A percentile compares a stretch with the other conserved stretches of the same genome.
These are phyloP conservation scores for Podila clonocystis DNA, from an alignment of 192 early-diverging fungal genomes.

Conservation along the genomic window DNA sequence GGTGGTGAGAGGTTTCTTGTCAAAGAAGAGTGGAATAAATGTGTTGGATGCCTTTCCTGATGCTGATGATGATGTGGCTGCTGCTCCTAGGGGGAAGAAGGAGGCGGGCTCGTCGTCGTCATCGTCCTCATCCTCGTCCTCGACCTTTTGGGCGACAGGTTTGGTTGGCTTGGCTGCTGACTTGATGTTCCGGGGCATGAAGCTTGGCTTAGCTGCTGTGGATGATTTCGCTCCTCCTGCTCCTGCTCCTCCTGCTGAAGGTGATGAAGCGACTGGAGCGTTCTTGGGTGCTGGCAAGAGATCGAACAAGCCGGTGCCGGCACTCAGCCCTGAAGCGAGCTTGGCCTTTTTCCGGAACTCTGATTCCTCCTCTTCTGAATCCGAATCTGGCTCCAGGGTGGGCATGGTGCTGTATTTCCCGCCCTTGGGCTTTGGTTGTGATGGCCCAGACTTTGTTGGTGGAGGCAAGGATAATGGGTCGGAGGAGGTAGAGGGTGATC, in stretches of 20 bases:
- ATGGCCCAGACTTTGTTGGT: not conserved
- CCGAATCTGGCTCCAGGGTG: slow-evolving; percentile 37
- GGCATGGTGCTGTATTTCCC: slow-evolving; percentile 41
- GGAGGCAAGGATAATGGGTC: not conserved
- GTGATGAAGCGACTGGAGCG: not conserved
- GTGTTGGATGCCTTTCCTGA: slow-evolving; percentile 26
- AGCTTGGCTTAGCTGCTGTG: slow-evolving; percentile 18
- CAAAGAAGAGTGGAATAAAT: slow-evolving; percentile 44
- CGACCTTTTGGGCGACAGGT: not conserved
- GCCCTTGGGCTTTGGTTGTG: slow-evolving; percentile 14
- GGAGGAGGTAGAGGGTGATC: not conserved
- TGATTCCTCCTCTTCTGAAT: slow-evolving; percentile 44
- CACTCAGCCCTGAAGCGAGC: slow-evolving; percentile 12
- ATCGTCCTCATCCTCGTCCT: slow-evolving; percentile 25
- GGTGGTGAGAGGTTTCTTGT: slow-evolving; percentile 41
- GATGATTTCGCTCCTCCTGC: slow-evolving; percentile 3
- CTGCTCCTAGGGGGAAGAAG: slow-evolving; percentile 39
- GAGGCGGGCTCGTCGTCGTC: slow-evolving; percentile 31
- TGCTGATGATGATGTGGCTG: slow-evolving; percentile 2
- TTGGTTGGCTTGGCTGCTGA: slow-evolving; percentile 7
- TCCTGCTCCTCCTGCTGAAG: not conserved
- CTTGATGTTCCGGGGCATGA: slow-evolving; percentile 42
- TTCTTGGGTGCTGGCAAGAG: slow-evolving; percentile 47
- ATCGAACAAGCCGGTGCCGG: slow-evolving; percentile 30
- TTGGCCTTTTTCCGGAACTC: slow-evolving; percentile 41